Percentiles rank a stretch among this genome's conserved stretches.
phyloP scores from a whole-genome alignment of 2,329 filamentous ascomycete species.

The Sordariomycetes sp. region DNA sequence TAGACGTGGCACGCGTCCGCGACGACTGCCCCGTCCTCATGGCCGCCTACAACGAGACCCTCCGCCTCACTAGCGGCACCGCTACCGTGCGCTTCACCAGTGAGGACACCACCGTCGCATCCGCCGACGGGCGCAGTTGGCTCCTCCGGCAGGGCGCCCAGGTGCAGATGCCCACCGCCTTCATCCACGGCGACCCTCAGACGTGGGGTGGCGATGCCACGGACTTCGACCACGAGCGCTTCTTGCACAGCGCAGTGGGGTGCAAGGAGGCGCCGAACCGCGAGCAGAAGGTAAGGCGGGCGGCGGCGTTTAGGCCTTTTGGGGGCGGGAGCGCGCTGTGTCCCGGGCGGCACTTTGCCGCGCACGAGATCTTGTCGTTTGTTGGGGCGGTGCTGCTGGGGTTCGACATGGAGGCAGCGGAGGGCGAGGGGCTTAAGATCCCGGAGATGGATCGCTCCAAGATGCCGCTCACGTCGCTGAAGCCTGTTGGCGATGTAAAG shows the following conservation, averaged over 20 bases:
- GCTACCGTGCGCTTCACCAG: slow-evolving; percentile 12
- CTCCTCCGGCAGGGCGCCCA: slow-evolving; percentile 11
- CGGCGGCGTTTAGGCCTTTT: slow-evolving; percentile 11
- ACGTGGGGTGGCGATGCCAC: slow-evolving; percentile 11
- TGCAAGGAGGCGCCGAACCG: too few relatives aligned
- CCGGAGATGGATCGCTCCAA: too few relatives aligned
- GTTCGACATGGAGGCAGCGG: slow-evolving; percentile 16
- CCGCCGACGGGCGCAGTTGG: slow-evolving; percentile 5
- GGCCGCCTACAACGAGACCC: slow-evolving; percentile 10
- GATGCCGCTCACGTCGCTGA: too few relatives aligned
- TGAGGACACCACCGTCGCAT: slow-evolving; percentile 8
- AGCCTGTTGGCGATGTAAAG: too few relatives aligned
- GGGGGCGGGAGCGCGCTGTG: slow-evolving; percentile 11
- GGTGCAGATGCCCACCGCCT: slow-evolving; percentile 12
- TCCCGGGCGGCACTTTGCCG: slow-evolving; percentile 10
- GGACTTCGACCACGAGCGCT: slow-evolving; percentile 10
- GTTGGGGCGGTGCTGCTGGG: slow-evolving; percentile 16
- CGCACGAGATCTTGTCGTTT: slow-evolving; percentile 11
- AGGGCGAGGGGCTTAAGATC: too few relatives aligned
- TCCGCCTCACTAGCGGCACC: slow-evolving; percentile 10
- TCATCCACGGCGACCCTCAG: slow-evolving; percentile 10
- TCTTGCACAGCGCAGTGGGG: slow-evolving; percentile 4
- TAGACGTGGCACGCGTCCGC: too few relatives aligned
- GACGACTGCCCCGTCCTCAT: slow-evolving; percentile 9
- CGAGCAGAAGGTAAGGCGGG: neutral